Conservation (phyloP, 345 rosid genomes). For the Corymbia maculata region DNA sequence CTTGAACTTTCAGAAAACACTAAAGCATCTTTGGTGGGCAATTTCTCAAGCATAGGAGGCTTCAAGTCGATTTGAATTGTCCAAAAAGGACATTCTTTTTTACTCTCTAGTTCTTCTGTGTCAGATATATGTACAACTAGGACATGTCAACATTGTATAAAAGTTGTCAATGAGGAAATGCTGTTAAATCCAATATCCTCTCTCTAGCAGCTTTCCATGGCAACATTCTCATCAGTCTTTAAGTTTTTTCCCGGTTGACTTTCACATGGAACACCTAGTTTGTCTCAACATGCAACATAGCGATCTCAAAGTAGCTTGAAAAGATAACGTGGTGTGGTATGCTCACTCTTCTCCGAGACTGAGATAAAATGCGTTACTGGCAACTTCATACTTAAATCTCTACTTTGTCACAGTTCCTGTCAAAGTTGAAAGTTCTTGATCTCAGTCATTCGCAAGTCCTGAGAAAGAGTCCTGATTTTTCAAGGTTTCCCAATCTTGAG, state of each 20-base stretch:
- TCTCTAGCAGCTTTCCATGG: not conserved
- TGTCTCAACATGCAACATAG: not conserved
- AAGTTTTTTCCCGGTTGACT: not conserved
- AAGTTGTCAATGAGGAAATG: not conserved
- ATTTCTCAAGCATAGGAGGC: slow-evolving; percentile 8
- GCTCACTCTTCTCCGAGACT: not conserved
- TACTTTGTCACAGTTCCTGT: not conserved
- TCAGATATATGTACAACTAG: not conserved
- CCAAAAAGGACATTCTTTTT: not conserved
- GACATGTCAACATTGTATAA: not conserved
- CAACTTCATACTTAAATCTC: not conserved
- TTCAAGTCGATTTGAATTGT: not conserved
- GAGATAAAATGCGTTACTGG: not conserved
- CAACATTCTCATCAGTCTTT: not conserved
- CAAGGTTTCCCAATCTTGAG: slow-evolving; percentile 2
- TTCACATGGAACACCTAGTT: not conserved
- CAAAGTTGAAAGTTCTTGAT: slow-evolving; percentile 3
- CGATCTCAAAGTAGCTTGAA: not conserved
- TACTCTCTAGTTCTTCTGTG: not conserved
- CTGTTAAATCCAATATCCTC: not conserved
- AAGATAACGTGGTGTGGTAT: not conserved
- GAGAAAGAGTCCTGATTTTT: not conserved
- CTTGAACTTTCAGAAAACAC: slow-evolving; percentile 56
- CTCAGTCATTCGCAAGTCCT: slow-evolving; percentile 5
- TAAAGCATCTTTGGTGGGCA: slow-evolving; percentile 41